A percentile compares a stretch with the other conserved stretches of the same genome.
These are phyloP conservation scores for Diatrype stigma DNA, from an alignment of 2,329 filamentous ascomycete genomes.

Conservation along the genomic window DNA sequence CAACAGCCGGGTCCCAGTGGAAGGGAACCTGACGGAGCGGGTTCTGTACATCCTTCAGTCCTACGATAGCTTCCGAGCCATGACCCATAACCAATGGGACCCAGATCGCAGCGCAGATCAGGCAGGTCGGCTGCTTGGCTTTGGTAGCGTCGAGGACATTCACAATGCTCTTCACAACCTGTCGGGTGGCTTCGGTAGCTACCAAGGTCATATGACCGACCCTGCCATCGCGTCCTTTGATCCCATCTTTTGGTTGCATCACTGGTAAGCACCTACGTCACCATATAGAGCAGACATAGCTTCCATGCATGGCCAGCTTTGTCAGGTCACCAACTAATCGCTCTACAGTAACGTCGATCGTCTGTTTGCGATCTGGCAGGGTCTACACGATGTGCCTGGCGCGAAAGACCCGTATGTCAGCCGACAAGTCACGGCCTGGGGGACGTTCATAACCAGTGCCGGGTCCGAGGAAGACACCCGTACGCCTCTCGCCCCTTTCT, in stretches of 20 bases:
- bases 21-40: neutral
- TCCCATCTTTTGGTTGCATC: slow-evolving; percentile 4
- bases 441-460: neutral
- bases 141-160: slow-evolving; percentile 1
- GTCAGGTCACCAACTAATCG: too few relatives aligned
- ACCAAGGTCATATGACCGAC: neutral
- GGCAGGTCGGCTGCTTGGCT: neutral
- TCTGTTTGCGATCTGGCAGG: slow-evolving; percentile 2
- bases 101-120: neutral
- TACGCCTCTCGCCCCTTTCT: slow-evolving; percentile 25
- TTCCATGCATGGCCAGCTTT: too few relatives aligned
- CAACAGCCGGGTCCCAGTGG: neutral
- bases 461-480: slow-evolving; percentile 4
- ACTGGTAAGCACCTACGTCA: neutral
- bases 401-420: neutral
- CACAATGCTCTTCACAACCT: slow-evolving; percentile 1
- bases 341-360: neutral
- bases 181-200: neutral
- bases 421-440: neutral
- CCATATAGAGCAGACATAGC: too few relatives aligned
- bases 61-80: neutral
- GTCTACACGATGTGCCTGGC: neutral
- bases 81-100: neutral
- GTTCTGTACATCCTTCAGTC: slow-evolving; percentile 1
- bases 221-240: neutral